These are phyloP conservation scores for Pythium sp. DNA, from an alignment of 352 stramenopile genomes.

Conservation along the genomic window DNA sequence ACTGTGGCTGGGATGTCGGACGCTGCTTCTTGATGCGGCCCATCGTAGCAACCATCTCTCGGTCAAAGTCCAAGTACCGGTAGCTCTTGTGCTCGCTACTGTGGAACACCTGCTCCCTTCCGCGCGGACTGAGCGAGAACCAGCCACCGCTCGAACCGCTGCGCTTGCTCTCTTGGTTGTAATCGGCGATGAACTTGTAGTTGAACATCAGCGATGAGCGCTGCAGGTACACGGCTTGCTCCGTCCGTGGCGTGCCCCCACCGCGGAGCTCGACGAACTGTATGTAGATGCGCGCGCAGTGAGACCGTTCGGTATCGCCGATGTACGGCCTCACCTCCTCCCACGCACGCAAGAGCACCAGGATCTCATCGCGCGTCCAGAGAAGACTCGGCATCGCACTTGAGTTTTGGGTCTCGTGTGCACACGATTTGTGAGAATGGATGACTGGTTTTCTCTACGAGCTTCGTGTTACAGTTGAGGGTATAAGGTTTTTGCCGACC, in stretches of 20 bases:
- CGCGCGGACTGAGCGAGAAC: not conserved
- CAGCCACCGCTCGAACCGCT: not conserved
- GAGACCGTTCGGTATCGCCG: not conserved
- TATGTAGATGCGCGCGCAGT: constrained; percentile 5
- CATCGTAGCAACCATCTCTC: not conserved
- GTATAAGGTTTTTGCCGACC: not conserved
- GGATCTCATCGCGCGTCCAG: not conserved
- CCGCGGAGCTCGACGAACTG: constrained; percentile 8
- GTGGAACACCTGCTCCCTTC: not conserved
- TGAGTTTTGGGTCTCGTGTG: not conserved
- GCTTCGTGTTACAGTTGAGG: not conserved
- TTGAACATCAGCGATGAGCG: constrained; percentile 1
- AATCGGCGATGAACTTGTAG: not conserved
- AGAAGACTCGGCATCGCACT: constrained; percentile 1
- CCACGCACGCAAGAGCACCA: constrained; percentile 6
- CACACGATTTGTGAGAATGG: not conserved
- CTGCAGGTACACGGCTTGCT: constrained; percentile 2
- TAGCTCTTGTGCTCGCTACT: not conserved
- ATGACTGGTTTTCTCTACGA: not conserved
- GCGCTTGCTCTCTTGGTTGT: not conserved
- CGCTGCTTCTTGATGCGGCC: not conserved
- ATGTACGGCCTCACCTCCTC: not conserved
- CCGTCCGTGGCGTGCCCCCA: not conserved
- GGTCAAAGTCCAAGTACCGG: not conserved
- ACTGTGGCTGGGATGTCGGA: not conserved